Evolutionary conservation across 768 basidiomycete genomes (phyloP), one percentile per base, ranked within the genome.

Genomic region (Termitomyces sp.): DNA sequence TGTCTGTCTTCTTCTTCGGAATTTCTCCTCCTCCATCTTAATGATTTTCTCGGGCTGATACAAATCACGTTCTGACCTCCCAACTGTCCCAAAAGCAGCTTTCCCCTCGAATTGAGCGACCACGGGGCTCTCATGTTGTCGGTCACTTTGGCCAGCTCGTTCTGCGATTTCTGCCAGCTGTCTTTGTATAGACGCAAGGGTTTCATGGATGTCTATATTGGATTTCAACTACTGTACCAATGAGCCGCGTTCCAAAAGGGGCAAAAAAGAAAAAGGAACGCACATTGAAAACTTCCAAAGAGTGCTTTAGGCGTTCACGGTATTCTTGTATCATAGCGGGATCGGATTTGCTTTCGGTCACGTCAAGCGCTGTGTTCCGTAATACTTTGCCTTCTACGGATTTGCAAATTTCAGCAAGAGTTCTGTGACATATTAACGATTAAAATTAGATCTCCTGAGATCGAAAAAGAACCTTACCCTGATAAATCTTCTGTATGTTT

Each of bases 301-400:
- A 55, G 4, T 55, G 58, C 9, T 46, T 59, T 13, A 59, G 43
- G 8, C 50, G 46, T 10, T 59, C 58, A 5, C 58, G 58, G 7
- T 48, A 59, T 9, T 54, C 32, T 20, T 55, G 51, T 40, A 59
- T 55, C 40, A 12, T 30, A 32, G 47, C 35, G 12, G 7, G 4
- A 20, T 59, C 52, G 1, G 58, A 59, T 28, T 50, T 59, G 32
- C 16, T 8, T 16, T 59, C 43, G 8, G 55, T 49, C 18, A 55
- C n/a, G 5, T 53, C 46, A n/a, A 44, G 14, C 13, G 5, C 26
- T 26, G 20, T 50, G 26, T 57, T 49, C 32, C 28, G 48, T n/a
- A 48, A 49, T 30, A 8, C 4, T 9, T 32, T 38, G 2, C 16
- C 18, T 3, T 12, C 13, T 16, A 28, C 14, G 28, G 32, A 57